Evolutionary conservation across 257 asterid genomes (phyloP), one percentile per base, ranked within the genome.

Genomic region (Forsythia viridissima): DNA sequence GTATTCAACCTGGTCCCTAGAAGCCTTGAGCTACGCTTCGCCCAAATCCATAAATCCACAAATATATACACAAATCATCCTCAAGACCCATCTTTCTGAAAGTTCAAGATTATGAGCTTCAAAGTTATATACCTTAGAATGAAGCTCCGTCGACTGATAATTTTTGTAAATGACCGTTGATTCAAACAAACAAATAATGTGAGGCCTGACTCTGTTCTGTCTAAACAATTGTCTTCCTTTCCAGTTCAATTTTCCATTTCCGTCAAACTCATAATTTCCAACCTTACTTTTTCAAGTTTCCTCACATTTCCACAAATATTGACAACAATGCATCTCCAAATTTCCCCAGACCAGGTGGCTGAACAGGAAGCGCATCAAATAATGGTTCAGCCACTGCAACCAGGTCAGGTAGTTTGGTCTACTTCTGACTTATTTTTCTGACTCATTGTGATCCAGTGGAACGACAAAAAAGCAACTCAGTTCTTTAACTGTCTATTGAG

Each of bases 181-280:
- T 40, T 75, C 67, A 70, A 71, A 70, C 43, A 59, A 82, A 77
- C 52, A 67, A 51, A 51, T 36, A 76, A 5, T 42, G 44, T 44
- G 42, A 81, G 73, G 81, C 42, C 40, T 9, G 42, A 65, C 68
- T 72, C 18, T 52, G 52, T 73, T 71, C 6, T 11, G 57, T 68
- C 42, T 21, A 51, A 21, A 69, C 15, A 8, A 8, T 43, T 34
- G 38, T 71, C 76, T 59, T 59, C 76, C 76, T 37, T 34, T 44
- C 68, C 37, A 4, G 3, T 37, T 48, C 13, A 48, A 12, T 48
- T 46, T 48, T n/a, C 57, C 0, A 12, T 48, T 48, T n/a, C 77
- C 36, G 2, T n/a, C 48, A 42, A 44, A 41, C 38, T n/a, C 57
- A 44, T 21, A 24, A 72, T 72, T 24, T 43, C 44, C 16, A 13